Conservation (phyloP, 208 protist genomes). For the Acanthamoeba castellanii region DNA sequence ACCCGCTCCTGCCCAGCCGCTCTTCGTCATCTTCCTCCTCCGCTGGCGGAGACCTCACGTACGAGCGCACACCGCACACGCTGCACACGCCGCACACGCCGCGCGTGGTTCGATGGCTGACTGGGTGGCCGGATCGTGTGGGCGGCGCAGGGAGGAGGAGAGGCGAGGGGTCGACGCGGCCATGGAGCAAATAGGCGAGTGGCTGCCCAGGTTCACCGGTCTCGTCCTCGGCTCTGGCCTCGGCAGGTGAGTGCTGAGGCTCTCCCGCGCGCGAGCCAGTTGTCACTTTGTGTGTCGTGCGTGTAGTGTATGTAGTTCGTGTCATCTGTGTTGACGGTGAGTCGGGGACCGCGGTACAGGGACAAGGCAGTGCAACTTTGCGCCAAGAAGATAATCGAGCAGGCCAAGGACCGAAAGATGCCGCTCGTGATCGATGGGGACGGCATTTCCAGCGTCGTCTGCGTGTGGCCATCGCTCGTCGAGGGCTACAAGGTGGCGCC, state of each 20-base stretch:
- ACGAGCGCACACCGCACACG: neutral
- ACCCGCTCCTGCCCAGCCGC: slow-evolving; percentile 81
- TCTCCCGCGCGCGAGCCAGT: neutral
- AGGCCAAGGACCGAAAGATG: slow-evolving; percentile 48
- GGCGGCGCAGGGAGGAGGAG: slow-evolving; percentile 27
- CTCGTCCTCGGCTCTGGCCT: slow-evolving; percentile 90
- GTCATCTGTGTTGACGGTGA: neutral
- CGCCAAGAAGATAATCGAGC: slow-evolving; percentile 62
- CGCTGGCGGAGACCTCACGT: slow-evolving; percentile 33
- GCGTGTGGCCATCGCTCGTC: neutral
- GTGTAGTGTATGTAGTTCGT: neutral
- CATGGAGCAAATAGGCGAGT: slow-evolving; percentile 43
- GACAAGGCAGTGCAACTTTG: slow-evolving; percentile 29
- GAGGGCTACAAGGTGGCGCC: neutral
- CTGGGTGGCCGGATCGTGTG: neutral
- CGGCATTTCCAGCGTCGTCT: slow-evolving; percentile 37
- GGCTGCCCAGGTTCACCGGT: slow-evolving; percentile 74
- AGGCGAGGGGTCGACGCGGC: neutral
- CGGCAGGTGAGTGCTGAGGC: slow-evolving; percentile 76
- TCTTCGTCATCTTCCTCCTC: neutral
- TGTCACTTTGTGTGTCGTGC: neutral
- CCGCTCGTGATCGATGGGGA: slow-evolving; percentile 79
- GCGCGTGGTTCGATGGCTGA: neutral
- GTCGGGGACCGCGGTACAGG: neutral
- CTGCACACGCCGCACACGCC: neutral